Evolutionary conservation across 2,329 filamentous ascomycete genomes (phyloP), one percentile per base, ranked within the genome.

Genomic region (Fusarium sp.): DNA sequence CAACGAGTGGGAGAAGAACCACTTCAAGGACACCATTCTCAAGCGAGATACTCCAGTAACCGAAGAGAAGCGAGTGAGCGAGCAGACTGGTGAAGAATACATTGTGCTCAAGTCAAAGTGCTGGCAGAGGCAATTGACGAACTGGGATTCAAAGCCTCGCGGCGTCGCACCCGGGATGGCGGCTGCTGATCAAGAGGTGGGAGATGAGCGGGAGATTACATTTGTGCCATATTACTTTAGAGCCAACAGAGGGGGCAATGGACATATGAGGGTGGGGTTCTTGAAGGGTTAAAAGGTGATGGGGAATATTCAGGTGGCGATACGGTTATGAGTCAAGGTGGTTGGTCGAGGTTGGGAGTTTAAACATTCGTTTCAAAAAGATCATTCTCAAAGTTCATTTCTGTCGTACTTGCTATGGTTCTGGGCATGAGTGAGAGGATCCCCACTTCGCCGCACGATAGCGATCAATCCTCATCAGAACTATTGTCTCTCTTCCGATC

Each of bases 211-310:
- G 6, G 59, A 65, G 8, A 60, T 36, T 2, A 11, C 54, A 0
- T 74, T 75, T 20, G 47, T 73, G 20, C 73, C 73, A 2, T 75
- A 75, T 16, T 75, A 64, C 18, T 36, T 68, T 2, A 45, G 73
- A n/a, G 58, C 73, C 0, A 75, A 75, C 1, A 38, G 64, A 52
- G 70, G 60, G 0, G 73, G 73, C 0, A 76, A 65, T 0, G 73
- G 73, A 1, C 73, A 76, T 6, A 76, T 75, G 73, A 65, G 67
- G 25, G 73, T 75, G 35, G 73, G 73, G 1, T 25, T 65, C 0
- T 27, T 58, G 33, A 58, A 38, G 56, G 56, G 56, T 14, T 58
- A 27, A 40, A 57, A n/a, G 22, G 20, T 38, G 22, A 14, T 5
- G 35, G 10, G 6, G 5, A 29, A 29, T 40, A n/a, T 13, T 7